Base-by-base conservation (phyloP, 164 flowering plant species). In the Aristolochia fimbriata region DNA sequence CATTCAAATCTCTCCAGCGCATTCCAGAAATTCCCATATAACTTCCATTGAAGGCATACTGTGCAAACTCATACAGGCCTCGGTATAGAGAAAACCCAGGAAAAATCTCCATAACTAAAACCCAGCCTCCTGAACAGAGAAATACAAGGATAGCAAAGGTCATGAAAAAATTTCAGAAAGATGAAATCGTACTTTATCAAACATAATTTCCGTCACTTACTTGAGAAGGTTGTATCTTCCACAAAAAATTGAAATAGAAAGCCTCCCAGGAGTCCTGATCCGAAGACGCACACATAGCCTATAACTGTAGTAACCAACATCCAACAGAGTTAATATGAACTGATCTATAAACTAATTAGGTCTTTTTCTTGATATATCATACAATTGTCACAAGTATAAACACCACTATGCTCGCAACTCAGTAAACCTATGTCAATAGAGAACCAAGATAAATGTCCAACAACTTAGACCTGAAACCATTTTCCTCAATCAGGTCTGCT, bases 51-150 rank as follows among this genome's bases (percentile, higher is more conserved):
- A 76, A 71, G 27, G 96, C 63, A 80, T 78, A 86, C 51, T 82
- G 78, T 54, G 78, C 68, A 53, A 94, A 79, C 78, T 94, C 99
- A 71, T 80, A 94, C 27, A 94, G 73, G 24, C 95, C 99, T 55
- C 99, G 88, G 68, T 78, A 86, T 45, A 90, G 71, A 57, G 96
- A 55, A 70, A 90, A 94, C 20, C 95, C 95, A 51, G 99, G 99
- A 76, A 68, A 83, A 54, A 90, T 49, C 81, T 94, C 97, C 88
- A 90, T 70, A 21, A 73, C 80, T 43, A 80, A 66, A 57, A 91
- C 67, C 93, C 96, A 80, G 46, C 71, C 79, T 66, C 79, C 98
- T 92, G 64, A 69, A 19, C 22, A 52, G 23, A 17, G 15, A 20
- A 49, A 17, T 6, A 33, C 45, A 24, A 13, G 31, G 45, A n/a